Base-by-base conservation (phyloP, 2,329 filamentous ascomycete genomes). In the Colletotrichum tamarilloi region DNA sequence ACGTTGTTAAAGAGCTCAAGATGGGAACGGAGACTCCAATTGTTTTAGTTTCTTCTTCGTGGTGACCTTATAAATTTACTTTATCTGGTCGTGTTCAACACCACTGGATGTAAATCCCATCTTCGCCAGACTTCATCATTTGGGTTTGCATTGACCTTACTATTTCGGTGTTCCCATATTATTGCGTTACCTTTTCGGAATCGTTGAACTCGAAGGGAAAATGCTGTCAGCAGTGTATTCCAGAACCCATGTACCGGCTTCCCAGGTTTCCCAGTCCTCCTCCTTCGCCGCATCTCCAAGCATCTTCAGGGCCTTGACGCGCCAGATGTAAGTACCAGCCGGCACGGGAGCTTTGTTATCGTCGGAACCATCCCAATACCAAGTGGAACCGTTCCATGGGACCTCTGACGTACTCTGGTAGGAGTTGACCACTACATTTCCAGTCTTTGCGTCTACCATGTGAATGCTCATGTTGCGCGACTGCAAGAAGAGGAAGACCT, bases 351-450 rank as follows among this genome's bases (percentile, higher is more conserved):
- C 24, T 28, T 68, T 72, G n/a, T 68, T 55, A 2, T 11, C 69
- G 11, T 72, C 69, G 6, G 65, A 55, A 1, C 69, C 69, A 2
- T 72, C 58, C 69, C 69, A 68, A 11, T 68, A 72, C 69, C 69
- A 72, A 0, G 19, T 26, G 5, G 30, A n/a, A 2, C 2, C 35
- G 4, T 58, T 59, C 65, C 69, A 72, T 3, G 49, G 1, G 14
- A 38, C 58, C 5, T 38, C 58, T 0, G 69, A 53, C 8, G 69
- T 28, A 2, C 64, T 53, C 30, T 68, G 57, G 12, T 11, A 58
- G 0, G 35, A 26, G 19, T 19, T 26, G 1, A 28, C 16, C 1
- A 63, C 14, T 14, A 32, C 58, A 1, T 63, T 72, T 1, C 56
- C 42, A 9, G 69, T 53, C 0, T 42, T 9, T 1, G 65, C 65